phyloP scores from a whole-genome alignment of 2,329 filamentous ascomycete species.

The Colletotrichum agaves region DNA sequence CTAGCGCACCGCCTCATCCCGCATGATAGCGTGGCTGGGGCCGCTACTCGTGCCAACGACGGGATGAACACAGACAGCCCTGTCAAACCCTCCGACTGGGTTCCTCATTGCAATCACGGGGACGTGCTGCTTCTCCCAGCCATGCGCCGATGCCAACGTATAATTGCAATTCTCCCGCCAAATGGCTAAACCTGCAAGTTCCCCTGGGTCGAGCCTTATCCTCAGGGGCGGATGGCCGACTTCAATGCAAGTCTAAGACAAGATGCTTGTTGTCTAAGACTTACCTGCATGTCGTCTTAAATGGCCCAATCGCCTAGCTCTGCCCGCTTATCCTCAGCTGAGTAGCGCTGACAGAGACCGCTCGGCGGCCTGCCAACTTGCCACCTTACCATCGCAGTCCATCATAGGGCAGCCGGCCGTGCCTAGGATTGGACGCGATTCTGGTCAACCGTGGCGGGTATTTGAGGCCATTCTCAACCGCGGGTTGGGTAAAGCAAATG shows the following conservation, averaged over 20 bases:
- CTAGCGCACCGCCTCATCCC: constrained; percentile 27
- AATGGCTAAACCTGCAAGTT: neutral
- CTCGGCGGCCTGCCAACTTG: too few relatives aligned
- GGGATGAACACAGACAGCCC: constrained; percentile 1
- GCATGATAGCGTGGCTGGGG: constrained; percentile 13
- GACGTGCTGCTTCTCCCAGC: neutral
- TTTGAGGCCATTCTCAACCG: too few relatives aligned
- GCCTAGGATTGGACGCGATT: constrained; percentile 12
- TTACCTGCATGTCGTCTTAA: constrained; percentile 6
- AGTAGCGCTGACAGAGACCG: constrained; percentile 24
- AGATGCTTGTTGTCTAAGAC: constrained; percentile 21
- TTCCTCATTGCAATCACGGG: neutral
- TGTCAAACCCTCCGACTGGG: neutral
- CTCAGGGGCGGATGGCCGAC: constrained; percentile 25
- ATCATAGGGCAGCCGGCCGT: constrained; percentile 3
- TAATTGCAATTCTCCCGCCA: neutral
- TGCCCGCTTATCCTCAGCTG: neutral
- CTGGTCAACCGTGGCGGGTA: neutral
- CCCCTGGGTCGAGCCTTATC: neutral
- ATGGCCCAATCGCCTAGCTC: constrained; percentile 17
- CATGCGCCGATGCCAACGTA: neutral
- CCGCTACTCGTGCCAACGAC: neutral
- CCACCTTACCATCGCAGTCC: neutral
- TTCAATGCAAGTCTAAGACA: constrained; percentile 32
- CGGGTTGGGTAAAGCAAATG: too few relatives aligned